phyloP scores from a whole-genome alignment of 2,329 filamentous ascomycete genomes.

The Colletotrichum eleusines region DNA sequence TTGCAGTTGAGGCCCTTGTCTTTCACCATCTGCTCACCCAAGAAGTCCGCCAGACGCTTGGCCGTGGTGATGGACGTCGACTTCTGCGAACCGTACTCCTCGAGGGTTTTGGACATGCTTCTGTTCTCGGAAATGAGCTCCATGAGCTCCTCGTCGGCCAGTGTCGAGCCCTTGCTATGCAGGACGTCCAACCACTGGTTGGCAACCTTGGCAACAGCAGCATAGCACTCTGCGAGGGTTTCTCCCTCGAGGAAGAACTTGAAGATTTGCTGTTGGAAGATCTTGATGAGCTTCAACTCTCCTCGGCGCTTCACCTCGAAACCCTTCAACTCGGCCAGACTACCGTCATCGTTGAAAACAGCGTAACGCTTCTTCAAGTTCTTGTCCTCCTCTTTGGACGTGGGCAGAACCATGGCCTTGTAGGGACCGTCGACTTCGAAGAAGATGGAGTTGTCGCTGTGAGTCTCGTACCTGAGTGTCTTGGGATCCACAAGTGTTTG shows the following conservation, averaged over 20 bases:
- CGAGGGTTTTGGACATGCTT: slow-evolving; percentile 96
- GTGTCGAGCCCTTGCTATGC: slow-evolving; percentile 85
- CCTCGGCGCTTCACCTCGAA: slow-evolving; percentile 98
- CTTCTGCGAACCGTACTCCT: slow-evolving; percentile 96
- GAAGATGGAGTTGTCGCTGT: slow-evolving; percentile 99
- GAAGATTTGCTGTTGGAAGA: slow-evolving; percentile 99
- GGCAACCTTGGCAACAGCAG: slow-evolving; percentile 90
- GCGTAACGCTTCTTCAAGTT: slow-evolving; percentile 99
- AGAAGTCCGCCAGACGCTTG: slow-evolving; percentile 91
- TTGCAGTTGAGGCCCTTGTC: slow-evolving; percentile 99
- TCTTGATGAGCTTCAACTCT: slow-evolving; percentile 99
- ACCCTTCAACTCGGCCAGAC: slow-evolving; percentile 93
- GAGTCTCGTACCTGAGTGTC: slow-evolving; percentile 92
- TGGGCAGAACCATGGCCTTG: slow-evolving; percentile 95
- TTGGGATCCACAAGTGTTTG: slow-evolving; percentile 85
- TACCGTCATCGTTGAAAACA: slow-evolving; percentile 98
- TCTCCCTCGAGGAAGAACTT: slow-evolving; percentile 97
- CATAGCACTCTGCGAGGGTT: slow-evolving; percentile 90
- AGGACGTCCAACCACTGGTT: slow-evolving; percentile 98
- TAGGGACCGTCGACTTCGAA: slow-evolving; percentile 99
- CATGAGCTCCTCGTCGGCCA: slow-evolving; percentile 97
- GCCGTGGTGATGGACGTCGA: slow-evolving; percentile 99
- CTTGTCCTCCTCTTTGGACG: slow-evolving; percentile 98
- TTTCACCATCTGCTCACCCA: slow-evolving; percentile 99
- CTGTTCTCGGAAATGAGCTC: slow-evolving; percentile 99